Evolutionary conservation across 2,329 filamentous ascomycete species (phyloP), one percentile per base, ranked within the genome.

Genomic region (Neonectria coccinea): DNA sequence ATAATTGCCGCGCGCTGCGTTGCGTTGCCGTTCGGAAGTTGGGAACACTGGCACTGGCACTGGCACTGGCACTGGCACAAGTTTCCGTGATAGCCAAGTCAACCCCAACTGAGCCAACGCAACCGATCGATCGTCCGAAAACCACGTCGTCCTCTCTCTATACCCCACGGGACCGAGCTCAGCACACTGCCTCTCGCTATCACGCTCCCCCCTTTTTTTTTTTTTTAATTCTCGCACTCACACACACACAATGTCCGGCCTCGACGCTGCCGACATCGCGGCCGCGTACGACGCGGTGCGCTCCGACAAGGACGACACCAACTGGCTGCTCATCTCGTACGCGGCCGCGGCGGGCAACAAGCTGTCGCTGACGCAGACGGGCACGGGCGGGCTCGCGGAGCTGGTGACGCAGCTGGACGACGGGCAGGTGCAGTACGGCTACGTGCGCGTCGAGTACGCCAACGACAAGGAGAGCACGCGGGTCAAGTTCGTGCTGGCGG

Each of bases 391-490:
- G 12, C 80, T 91, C 12, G 64, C 78, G 9, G 89, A 91, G 79
- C 82, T 91, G 66, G 80, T 82, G n/a, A 73, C 73, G 33, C 78
- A 81, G 67, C 81, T 92, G 11, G 88, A 89, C 75, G 83, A 88
- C 73, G 73, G 75, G 39, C 83, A 89, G 78, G 89, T 89, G 59
- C 87, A 89, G 77, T 91, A 91, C 80, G 89, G 83, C 59, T 91
- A 91, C 79, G 86, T 82, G 70, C 86, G 88, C 31, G 81, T 90
- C 76, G 88, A 91, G 81, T 88, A 92, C 77, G 89, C 89, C 75
- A 92, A 91, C 80, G 89, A 92, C 77, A 86, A 86, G 68, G 90
- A 92, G 81, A 88, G 84, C 79, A 89, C 82, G 74, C 83, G 90
- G 41, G 86, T 91, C 74, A 92, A 92, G 80, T 92, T 92, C 75